phyloP scores from a whole-genome alignment of 306 rosid species.

The Alnus glutinosa region DNA sequence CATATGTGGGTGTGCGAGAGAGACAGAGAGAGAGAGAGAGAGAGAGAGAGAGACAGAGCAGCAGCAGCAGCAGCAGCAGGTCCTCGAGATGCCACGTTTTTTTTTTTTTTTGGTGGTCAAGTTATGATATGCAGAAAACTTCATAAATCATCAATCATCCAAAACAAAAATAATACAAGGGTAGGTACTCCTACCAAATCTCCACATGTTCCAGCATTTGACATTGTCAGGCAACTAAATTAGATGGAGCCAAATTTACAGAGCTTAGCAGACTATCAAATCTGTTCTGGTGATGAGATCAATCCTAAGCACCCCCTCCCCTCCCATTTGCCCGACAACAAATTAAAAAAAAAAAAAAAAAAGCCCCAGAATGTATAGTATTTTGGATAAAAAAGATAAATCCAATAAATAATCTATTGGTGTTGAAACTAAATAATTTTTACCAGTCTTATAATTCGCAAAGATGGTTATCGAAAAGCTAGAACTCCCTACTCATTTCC shows the following conservation, averaged over 20 bases:
- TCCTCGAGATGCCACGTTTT: neutral
- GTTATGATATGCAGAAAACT: neutral
- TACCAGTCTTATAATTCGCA: constrained; percentile 30
- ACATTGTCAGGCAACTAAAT: constrained; percentile 22
- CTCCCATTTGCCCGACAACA: constrained; percentile 25
- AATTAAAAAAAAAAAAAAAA: constrained; percentile 29
- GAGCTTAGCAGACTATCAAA: neutral
- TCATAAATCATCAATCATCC: neutral
- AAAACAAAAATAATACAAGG: neutral
- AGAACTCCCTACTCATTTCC: constrained; percentile 36
- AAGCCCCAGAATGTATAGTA: constrained; percentile 29
- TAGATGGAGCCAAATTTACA: constrained; percentile 38
- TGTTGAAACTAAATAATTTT: constrained; percentile 31
- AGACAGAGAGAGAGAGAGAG: neutral
- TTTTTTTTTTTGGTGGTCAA: neutral
- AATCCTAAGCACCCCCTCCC: neutral
- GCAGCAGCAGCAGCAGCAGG: neutral
- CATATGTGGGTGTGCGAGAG: neutral
- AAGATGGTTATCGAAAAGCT: constrained; percentile 22
- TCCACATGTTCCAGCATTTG: neutral
- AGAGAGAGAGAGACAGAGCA: too few relatives aligned
- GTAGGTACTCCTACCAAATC: neutral
- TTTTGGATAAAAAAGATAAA: constrained; percentile 30
- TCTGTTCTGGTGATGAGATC: neutral
- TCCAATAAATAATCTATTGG: constrained; percentile 31